A percentile compares a stretch with the other conserved stretches of the same genome.
These are phyloP conservation scores for Coprinopsis cinerea DNA, from an alignment of 768 basidiomycete species.

Conservation along the genomic window DNA sequence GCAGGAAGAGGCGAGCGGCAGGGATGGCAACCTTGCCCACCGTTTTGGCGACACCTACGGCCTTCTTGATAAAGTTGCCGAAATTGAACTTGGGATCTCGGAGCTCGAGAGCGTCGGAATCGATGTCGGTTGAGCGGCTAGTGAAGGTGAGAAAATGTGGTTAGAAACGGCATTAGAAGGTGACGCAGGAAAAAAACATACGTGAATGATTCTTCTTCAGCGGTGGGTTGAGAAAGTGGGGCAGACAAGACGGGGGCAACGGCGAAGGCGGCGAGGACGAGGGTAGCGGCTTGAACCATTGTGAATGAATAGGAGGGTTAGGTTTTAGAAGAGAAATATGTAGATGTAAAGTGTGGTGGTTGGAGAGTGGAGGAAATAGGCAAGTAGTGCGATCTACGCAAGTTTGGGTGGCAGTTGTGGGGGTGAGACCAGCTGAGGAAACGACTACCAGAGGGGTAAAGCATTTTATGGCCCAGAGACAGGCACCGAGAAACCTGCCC, in stretches of 20 bases:
- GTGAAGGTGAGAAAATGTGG: background rate
- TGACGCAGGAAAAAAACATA: background rate
- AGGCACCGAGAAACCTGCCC: background rate
- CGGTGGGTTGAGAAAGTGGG: background rate
- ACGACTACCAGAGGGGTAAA: background rate
- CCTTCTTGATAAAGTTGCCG: background rate
- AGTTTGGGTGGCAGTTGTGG: background rate
- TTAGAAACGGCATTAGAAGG: background rate
- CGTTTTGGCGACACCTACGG: background rate
- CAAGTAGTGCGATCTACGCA: background rate
- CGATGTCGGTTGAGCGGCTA: background rate
- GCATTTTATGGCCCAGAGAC: background rate
- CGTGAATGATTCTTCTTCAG: background rate
- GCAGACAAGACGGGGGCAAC: background rate
- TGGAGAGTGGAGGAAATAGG: background rate
- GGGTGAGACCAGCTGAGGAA: constrained; percentile 1
- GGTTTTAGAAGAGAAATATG: background rate
- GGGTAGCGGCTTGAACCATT: background rate
- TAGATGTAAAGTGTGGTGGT: background rate
- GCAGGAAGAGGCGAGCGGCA: background rate
- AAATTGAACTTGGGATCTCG: background rate
- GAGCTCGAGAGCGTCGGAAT: background rate
- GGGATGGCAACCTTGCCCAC: background rate
- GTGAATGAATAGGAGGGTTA: background rate
- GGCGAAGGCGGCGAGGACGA: background rate